phyloP scores from a whole-genome alignment of 768 basidiomycete genomes.

The Cystofilobasidium capitatum region DNA sequence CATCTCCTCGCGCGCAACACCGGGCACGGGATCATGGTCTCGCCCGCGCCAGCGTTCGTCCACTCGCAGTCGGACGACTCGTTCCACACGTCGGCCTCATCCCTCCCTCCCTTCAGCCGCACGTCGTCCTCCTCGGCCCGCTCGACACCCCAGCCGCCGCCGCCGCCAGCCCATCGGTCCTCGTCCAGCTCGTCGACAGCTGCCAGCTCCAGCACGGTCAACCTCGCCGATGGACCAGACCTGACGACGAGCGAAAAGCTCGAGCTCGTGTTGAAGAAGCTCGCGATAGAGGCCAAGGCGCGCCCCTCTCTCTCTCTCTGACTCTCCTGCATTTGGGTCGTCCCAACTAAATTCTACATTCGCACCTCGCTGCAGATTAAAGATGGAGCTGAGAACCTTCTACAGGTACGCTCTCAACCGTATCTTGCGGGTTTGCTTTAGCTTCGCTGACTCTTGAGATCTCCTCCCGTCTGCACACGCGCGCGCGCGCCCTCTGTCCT shows the following conservation, averaged over 20 bases:
- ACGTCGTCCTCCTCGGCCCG: not conserved
- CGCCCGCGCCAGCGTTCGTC: not conserved
- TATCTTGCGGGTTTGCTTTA: not conserved
- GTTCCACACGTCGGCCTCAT: not conserved
- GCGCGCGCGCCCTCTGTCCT: not conserved
- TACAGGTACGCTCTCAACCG: conserved; percentile 48
- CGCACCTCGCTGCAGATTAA: conserved; percentile 56
- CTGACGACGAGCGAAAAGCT: too few relatives aligned
- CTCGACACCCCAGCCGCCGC: not conserved
- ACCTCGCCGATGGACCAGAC: too few relatives aligned
- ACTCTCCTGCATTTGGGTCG: too few relatives aligned
- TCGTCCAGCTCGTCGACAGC: too few relatives aligned
- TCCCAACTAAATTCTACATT: too few relatives aligned
- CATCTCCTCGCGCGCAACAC: too few relatives aligned
- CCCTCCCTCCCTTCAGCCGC: not conserved
- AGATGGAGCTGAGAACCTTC: conserved; percentile 83
- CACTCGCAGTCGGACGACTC: conserved; percentile 17
- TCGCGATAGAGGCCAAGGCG: conserved; percentile 50
- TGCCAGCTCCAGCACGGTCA: too few relatives aligned
- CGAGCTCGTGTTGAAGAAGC: conserved; percentile 55
- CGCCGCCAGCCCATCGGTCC: too few relatives aligned
- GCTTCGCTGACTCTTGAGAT: conserved; percentile 41
- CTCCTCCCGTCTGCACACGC: conserved; percentile 12
- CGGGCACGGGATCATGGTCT: not conserved
- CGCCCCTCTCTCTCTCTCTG: not conserved